phyloP scores from a whole-genome alignment of 2,329 filamentous ascomycete genomes.

The Curvularia sp. region DNA sequence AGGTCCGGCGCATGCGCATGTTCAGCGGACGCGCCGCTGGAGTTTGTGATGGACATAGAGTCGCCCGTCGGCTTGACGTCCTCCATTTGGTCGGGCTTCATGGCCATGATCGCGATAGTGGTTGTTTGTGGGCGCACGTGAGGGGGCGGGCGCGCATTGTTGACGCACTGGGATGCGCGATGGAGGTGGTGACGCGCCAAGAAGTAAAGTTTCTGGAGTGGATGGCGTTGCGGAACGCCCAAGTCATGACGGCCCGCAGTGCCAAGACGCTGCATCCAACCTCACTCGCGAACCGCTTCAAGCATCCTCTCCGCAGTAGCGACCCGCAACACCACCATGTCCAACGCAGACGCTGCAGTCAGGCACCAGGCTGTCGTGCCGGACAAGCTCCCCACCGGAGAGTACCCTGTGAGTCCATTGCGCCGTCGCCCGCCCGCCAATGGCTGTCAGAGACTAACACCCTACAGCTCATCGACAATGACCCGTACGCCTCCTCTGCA shows the following conservation, averaged over 20 bases:
- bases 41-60: constrained; percentile 13
- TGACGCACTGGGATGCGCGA: constrained; percentile 28
- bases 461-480: constrained; percentile 92
- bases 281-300: constrained; percentile 17
- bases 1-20: constrained; percentile 29
- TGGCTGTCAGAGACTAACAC: constrained; percentile 36
- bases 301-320: constrained; percentile 20
- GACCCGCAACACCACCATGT: constrained; percentile 39
- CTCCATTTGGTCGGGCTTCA: constrained; percentile 33
- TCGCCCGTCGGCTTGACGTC: constrained; percentile 28
- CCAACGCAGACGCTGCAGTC: constrained; percentile 32
- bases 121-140: constrained; percentile 19
- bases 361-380: constrained; percentile 63
- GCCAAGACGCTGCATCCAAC: constrained; percentile 9
- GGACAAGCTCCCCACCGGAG: constrained; percentile 79
- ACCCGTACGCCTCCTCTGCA: constrained; percentile 73
- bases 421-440: constrained; percentile 22
- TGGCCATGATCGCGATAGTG: constrained; percentile 15
- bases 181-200: constrained; percentile 36
- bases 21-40: constrained; percentile 29
- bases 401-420: constrained; percentile 77
- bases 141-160: constrained; percentile 36
- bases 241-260: constrained; percentile 5
- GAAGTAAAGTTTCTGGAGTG: constrained; percentile 35
- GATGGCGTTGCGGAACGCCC: constrained; percentile 21